Percentiles rank a stretch among this genome's conserved stretches.
These are phyloP conservation scores for Diaporthe destruens DNA, from an alignment of 2,329 filamentous ascomycete species.

Conservation along the genomic window DNA sequence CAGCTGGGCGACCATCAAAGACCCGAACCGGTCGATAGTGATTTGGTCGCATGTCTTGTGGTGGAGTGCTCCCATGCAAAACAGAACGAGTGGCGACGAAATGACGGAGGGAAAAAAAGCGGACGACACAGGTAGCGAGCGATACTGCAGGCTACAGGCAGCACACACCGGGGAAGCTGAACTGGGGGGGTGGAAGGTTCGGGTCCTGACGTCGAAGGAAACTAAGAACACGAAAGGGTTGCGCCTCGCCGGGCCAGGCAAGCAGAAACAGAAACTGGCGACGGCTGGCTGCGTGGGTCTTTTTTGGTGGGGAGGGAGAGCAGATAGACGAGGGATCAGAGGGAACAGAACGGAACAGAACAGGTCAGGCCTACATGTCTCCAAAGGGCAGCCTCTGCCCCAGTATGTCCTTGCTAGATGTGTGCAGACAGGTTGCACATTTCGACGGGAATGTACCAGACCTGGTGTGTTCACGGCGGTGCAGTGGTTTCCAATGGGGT, in stretches of 20 bases:
- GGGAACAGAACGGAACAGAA: constrained; percentile 27
- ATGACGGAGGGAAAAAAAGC: neutral
- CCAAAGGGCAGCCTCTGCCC: constrained; percentile 37
- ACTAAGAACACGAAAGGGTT: constrained; percentile 18
- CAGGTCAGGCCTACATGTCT: constrained; percentile 38
- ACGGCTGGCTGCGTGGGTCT: constrained; percentile 28
- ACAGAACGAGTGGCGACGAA: neutral
- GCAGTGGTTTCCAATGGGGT: constrained; percentile 27
- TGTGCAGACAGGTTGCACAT: constrained; percentile 38
- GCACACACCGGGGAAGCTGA: constrained; percentile 4
- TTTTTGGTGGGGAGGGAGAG: constrained; percentile 18
- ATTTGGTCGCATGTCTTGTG: constrained; percentile 39
- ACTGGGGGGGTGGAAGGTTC: neutral
- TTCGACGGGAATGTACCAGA: constrained; percentile 27
- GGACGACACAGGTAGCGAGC: neutral
- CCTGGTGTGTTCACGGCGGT: constrained; percentile 19
- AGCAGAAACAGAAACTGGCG: constrained; percentile 31
- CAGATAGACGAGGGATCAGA: constrained; percentile 2
- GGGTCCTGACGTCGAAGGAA: neutral
- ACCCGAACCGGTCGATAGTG: constrained; percentile 41
- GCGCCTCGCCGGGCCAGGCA: constrained; percentile 29
- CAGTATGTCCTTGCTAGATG: constrained; percentile 37
- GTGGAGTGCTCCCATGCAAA: constrained; percentile 24
- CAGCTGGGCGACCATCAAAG: constrained; percentile 35
- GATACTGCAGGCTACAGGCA: constrained; percentile 10